Evolutionary conservation across 179 eudicot species (phyloP), one percentile per base, ranked within the genome.

Genomic region (Monotropa hypopitys): DNA sequence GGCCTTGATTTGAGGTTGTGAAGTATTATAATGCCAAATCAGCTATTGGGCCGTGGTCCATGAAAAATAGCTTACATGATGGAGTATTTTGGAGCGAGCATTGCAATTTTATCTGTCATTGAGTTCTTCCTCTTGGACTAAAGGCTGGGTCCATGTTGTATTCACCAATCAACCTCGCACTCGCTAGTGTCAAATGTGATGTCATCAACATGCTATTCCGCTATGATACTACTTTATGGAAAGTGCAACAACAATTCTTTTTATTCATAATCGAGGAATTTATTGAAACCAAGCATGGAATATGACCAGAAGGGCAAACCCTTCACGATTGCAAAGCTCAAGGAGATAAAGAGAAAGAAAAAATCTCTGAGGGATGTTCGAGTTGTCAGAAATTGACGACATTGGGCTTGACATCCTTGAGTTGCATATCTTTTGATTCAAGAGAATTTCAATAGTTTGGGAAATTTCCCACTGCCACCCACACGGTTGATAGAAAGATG

Each of bases 131-230:
- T 74, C 67, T 57, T 35, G 42, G 40, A 54, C 51, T n/a, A 54
- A 21, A 38, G 21, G 50, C 11, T 40, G 20, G n/a, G 6, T 56
- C 33, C 62, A 32, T 33, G 1, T 7, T 35, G 15, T 7, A 63
- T 66, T 66, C 26, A 66, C 70, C 46, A 35, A n/a, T 70, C 70
- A 66, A 66, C 70, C 70, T 66, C 12, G 28, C 28, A n/a, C 46
- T n/a, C 30, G 3, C 72, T 42, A 69, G 32, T 23, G 5, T 12
- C 71, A 67, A 15, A 28, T 40, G 50, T 1, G 5, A 42, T 62
- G 67, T 62, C 20, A 13, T 13, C 67, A 62, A 2, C 67, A 26
- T 28, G 26, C 38, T 62, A 50, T 42, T 57, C 63, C 63, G 23
- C 12, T 21, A 1, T 57, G 9, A 51, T 51, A 51, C 61, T n/a